Evolutionary conservation across 2,329 filamentous ascomycete species (phyloP), one percentile per base, ranked within the genome.

Genomic region (Periconia sp.): DNA sequence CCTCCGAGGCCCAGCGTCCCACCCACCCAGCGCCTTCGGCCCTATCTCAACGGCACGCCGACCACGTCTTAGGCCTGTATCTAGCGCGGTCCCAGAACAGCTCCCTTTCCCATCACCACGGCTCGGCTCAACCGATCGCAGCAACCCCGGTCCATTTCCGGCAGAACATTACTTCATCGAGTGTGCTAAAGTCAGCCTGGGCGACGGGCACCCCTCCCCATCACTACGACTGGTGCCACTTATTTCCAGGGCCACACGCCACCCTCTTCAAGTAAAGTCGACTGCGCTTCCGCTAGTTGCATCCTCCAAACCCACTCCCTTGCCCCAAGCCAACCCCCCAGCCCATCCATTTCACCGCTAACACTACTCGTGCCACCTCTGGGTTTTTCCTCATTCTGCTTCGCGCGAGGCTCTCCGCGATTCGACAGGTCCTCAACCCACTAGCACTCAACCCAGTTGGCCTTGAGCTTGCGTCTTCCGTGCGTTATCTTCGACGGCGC

Each of bases 401-500:
- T 59, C 48, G 61, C 58, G 57, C 61, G 59, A 57, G 49, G 43
- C 59, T 58, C 59, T 68, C 63, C 60, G 58, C 62, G 65, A 68
- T 60, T 68, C 65, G 60, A 65, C 55, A 54, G 48, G 54, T 43
- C 46, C 39, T 48, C 35, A 40, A 43, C 50, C 56, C 44, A 26
- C 44, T 47, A 46, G 49, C 56, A 55, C 59, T 60, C 56, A 60
- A 50, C 52, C 59, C 57, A 52, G 48, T 51, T 56, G 54, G 49
- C 49, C 54, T 65, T 56, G 56, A 66, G 54, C 59, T 57, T 67
- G 61, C 61, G 58, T 60, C 59, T 68, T 64, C 57, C 57, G 64
- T 65, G 63, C 62, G 60, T 67, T 67, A 68, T 69, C 65, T 65
- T 59, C 46, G 59, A 62, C 65, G 63, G 66, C 62, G 64, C 59